Percentiles rank a stretch among this genome's conserved stretches.
These are phyloP conservation scores for Diutina sp. DNA, from an alignment of 1,139 yeast genomes.

Conservation along the genomic window DNA sequence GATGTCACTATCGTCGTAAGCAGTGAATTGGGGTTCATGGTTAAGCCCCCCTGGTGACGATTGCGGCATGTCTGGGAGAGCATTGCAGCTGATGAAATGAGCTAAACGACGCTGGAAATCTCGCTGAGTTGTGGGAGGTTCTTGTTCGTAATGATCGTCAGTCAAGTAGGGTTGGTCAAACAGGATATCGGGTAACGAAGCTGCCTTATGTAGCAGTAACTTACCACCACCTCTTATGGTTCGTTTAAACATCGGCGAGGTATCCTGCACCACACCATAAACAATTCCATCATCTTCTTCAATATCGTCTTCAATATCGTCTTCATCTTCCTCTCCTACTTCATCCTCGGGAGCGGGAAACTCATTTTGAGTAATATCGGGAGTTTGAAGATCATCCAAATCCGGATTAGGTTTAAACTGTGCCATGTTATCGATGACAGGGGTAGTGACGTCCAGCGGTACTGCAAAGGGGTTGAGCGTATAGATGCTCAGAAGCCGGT, in stretches of 20 bases:
- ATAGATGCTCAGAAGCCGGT: conserved; percentile 26
- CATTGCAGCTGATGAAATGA: not conserved
- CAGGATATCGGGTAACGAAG: not conserved
- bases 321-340: too few relatives aligned
- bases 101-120: not conserved
- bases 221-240: not conserved
- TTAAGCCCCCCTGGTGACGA: not conserved
- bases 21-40: not conserved
- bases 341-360: not conserved
- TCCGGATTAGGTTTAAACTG: not conserved
- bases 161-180: not conserved
- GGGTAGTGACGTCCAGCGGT: not conserved
- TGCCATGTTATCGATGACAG: not conserved
- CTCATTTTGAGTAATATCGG: not conserved
- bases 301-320: too few relatives aligned
- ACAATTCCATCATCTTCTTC: not conserved
- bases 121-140: not conserved
- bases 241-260: not conserved
- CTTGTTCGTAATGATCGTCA: not conserved
- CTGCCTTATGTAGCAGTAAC: not conserved
- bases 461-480: conserved; percentile 21
- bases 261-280: not conserved
- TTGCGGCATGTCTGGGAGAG: not conserved
- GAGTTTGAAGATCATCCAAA: not conserved
- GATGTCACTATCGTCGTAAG: not conserved